These are phyloP conservation scores for Lathyrus oleraceus DNA, from an alignment of 306 rosid species.

Conservation along the genomic window DNA sequence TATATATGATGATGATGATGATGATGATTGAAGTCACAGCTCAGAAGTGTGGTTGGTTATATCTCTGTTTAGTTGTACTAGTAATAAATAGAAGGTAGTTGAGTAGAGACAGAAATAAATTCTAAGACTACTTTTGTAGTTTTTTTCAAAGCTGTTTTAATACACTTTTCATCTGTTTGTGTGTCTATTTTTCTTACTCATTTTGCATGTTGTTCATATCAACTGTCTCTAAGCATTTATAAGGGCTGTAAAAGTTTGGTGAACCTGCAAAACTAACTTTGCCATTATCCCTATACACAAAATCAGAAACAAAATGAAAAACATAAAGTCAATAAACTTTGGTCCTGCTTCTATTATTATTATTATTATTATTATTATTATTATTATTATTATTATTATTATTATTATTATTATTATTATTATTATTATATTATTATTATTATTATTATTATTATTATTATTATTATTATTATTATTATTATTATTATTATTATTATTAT, in stretches of 20 bases:
- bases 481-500: background rate
- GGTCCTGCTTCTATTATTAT: background rate
- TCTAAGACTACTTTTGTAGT: conserved; percentile 19
- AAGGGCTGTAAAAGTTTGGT: conserved; percentile 50
- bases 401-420: no score
- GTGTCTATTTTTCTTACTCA: background rate
- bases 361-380: background rate
- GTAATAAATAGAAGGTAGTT: conserved; percentile 7
- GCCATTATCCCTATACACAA: background rate
- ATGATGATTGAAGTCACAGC: background rate
- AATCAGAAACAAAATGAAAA: background rate
- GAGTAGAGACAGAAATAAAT: conserved; percentile 57
- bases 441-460: background rate
- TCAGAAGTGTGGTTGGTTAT: background rate
- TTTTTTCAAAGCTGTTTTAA: conserved; percentile 39
- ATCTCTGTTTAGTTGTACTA: conserved; percentile 9
- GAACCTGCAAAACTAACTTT: conserved; percentile 23
- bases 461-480: background rate
- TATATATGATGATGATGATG: conserved; percentile 10
- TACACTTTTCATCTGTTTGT: conserved; percentile 1
- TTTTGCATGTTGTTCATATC: conserved; percentile 18
- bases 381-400: background rate
- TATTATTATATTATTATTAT: no score
- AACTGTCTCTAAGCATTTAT: conserved; percentile 41
- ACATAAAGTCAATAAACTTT: background rate